Conservation (phyloP, 768 basidiomycete species). For the Pleurotus tuber-regium region DNA sequence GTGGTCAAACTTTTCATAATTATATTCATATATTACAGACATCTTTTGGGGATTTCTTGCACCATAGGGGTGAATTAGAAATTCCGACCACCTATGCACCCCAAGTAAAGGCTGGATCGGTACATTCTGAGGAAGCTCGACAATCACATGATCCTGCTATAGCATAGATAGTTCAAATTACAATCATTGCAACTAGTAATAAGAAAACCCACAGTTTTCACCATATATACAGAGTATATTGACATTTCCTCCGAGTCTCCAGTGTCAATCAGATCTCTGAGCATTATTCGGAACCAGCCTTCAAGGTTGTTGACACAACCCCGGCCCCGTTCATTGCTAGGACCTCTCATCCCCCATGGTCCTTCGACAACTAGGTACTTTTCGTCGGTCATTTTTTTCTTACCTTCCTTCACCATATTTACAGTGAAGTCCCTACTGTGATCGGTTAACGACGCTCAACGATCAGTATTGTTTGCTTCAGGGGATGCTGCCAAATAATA, state of each 20-base stretch:
- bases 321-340: background rate
- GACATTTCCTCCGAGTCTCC: background rate
- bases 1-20: background rate
- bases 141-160: slow-evolving; percentile 5
- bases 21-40: slow-evolving; percentile 7
- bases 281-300: slow-evolving; percentile 8
- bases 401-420: slow-evolving; percentile 19
- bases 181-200: too few relatives aligned
- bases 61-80: background rate
- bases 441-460: too few relatives aligned
- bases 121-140: background rate
- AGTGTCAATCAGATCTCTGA: background rate
- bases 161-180: too few relatives aligned
- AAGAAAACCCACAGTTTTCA: slow-evolving; percentile 4
- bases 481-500: too few relatives aligned
- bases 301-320: slow-evolving; percentile 3
- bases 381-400: slow-evolving; percentile 2
- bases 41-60: background rate
- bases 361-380: background rate
- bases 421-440: too few relatives aligned
- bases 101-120: background rate
- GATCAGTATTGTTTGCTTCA: too few relatives aligned
- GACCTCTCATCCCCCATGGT: background rate
- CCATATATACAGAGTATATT: background rate
- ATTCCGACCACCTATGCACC: background rate